phyloP scores from a whole-genome alignment of 352 stramenopile genomes.

The Phytophthora sp. region DNA sequence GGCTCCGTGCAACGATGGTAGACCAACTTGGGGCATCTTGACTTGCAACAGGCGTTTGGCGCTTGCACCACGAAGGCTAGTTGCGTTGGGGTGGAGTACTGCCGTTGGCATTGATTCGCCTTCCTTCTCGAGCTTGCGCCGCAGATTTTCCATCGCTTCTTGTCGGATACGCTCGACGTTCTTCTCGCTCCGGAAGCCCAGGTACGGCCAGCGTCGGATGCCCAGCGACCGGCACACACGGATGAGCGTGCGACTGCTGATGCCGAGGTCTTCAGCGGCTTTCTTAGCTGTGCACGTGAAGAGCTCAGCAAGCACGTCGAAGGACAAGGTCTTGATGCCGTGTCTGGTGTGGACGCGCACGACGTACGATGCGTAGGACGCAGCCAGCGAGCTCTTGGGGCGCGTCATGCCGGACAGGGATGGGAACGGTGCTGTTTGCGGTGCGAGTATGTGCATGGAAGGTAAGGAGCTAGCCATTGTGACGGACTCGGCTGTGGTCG shows the following conservation, averaged over 20 bases:
- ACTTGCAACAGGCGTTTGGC: conserved; percentile 78
- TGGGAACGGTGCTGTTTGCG: conserved; percentile 11
- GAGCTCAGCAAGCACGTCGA: conserved; percentile 67
- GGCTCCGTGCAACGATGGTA: conserved; percentile 14
- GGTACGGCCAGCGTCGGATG: conserved; percentile 80
- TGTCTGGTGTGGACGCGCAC: conserved; percentile 69
- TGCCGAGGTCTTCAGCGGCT: conserved; percentile 74
- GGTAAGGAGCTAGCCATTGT: conserved; percentile 30
- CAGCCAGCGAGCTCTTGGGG: conserved; percentile 38
- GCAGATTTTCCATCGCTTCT: conserved; percentile 81
- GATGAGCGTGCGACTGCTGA: conserved; percentile 81
- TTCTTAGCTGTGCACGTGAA: conserved; percentile 83
- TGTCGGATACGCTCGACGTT: conserved; percentile 81
- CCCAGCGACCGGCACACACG: conserved; percentile 76
- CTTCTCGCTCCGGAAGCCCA: conserved; percentile 82
- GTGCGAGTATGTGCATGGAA: conserved; percentile 25
- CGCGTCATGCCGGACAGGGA: conserved; percentile 12
- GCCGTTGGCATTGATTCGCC: conserved; percentile 36
- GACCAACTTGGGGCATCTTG: conserved; percentile 44
- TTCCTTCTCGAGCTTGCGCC: conserved; percentile 67
- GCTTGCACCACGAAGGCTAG: conserved; percentile 67
- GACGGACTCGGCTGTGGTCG: conserved; percentile 14
- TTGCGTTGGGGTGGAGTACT: conserved; percentile 46
- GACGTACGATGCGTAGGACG: conserved; percentile 61
- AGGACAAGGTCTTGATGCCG: conserved; percentile 82